Conservation (phyloP, 352 stramenopile species). For the Phytopythium helicoides region DNA sequence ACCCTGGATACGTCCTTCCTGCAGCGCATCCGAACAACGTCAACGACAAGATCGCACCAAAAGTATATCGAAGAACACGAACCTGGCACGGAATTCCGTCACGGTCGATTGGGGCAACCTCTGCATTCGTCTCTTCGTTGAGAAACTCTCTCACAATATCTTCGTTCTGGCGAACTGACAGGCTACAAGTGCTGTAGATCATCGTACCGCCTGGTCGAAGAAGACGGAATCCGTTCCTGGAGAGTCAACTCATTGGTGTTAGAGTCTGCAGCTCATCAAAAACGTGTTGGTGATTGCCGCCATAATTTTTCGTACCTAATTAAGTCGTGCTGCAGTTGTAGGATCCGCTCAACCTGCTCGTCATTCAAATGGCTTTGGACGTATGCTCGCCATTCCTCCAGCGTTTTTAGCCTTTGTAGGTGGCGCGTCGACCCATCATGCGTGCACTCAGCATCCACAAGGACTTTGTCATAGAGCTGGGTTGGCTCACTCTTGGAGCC, state of each 20-base stretch:
- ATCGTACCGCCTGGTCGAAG: conserved; percentile 86
- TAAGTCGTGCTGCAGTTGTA: conserved; percentile 54
- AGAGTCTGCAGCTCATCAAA: too few species aligned
- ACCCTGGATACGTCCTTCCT: conserved; percentile 45
- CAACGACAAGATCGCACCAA: not conserved
- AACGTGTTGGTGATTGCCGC: too few species aligned
- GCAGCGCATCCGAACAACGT: not conserved
- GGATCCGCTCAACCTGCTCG: conserved; percentile 51
- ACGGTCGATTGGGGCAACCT: conserved; percentile 30
- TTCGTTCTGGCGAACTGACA: conserved; percentile 93
- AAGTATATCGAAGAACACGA: not conserved
- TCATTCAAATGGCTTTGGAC: conserved; percentile 62
- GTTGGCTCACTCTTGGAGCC: not conserved
- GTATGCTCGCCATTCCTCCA: conserved; percentile 76
- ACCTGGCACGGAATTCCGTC: conserved; percentile 54
- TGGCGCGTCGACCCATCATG: conserved; percentile 94
- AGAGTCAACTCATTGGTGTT: too few species aligned
- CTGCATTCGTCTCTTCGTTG: conserved; percentile 28
- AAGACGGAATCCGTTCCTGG: conserved; percentile 86
- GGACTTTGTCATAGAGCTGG: conserved; percentile 89
- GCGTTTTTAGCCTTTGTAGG: conserved; percentile 61
- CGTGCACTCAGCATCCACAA: conserved; percentile 96
- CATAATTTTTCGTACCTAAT: conserved; percentile 52
- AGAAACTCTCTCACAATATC: conserved; percentile 87
- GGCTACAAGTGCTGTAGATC: conserved; percentile 96